A percentile compares a stretch with the other conserved stretches of the same genome.
These are phyloP conservation scores for Aspergillus avenaceus DNA, from an alignment of 495 filamentous ascomycete species.

Conservation along the genomic window DNA sequence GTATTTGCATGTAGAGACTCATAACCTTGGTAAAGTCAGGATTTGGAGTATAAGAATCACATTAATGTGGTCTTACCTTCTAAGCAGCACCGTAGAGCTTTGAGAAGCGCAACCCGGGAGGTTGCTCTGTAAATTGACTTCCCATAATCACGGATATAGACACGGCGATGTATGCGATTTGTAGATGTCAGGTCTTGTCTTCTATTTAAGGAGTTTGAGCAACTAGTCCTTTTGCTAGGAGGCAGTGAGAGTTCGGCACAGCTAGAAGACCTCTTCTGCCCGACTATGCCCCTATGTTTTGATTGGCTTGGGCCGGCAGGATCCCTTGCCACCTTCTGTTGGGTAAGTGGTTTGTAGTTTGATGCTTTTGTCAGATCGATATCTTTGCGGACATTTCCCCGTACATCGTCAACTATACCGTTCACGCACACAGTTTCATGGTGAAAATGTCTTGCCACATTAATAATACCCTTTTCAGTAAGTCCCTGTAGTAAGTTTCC, in stretches of 20 bases:
- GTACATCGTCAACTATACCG: slow-evolving; percentile 24
- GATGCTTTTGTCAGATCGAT: slow-evolving; percentile 11
- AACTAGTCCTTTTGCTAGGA: background rate
- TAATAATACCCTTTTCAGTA: slow-evolving; percentile 19
- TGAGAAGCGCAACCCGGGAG: slow-evolving; percentile 29
- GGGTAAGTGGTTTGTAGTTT: background rate
- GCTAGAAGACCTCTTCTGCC: slow-evolving; percentile 1
- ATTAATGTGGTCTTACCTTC: slow-evolving; percentile 11
- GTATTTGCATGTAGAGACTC: slow-evolving; percentile 20
- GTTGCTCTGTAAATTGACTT: slow-evolving; percentile 39
- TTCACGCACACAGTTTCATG: slow-evolving; percentile 24
- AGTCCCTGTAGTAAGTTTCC: slow-evolving; percentile 24
- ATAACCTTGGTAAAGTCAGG: slow-evolving; percentile 12
- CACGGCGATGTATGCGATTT: slow-evolving; percentile 39
- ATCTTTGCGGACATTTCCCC: slow-evolving; percentile 25
- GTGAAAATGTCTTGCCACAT: slow-evolving; percentile 31
- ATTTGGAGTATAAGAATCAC: background rate
- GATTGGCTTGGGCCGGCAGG: background rate
- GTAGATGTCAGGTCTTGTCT: background rate
- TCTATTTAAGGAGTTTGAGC: background rate
- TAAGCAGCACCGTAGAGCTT: slow-evolving; percentile 33
- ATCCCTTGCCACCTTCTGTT: background rate
- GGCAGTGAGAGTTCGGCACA: background rate
- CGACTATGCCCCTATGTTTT: background rate
- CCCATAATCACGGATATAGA: slow-evolving; percentile 35